Evolutionary conservation across 2,329 filamentous ascomycete species (phyloP).

Genomic region (Podosphaera leucotricha): DNA sequence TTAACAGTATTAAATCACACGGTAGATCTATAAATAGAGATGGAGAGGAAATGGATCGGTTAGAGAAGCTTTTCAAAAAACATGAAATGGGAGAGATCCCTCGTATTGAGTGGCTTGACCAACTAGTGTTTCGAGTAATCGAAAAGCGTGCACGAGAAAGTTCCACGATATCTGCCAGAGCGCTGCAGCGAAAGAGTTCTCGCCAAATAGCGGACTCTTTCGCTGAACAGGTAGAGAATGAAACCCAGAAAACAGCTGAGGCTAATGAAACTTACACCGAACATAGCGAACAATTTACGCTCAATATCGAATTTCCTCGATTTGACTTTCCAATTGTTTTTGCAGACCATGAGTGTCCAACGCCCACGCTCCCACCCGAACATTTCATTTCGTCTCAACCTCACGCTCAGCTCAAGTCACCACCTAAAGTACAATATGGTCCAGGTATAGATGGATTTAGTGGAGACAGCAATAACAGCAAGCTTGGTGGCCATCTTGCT

Average conservation of each 20-base stretch:
- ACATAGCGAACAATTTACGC: slow-evolving; percentile 43
- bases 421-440: slow-evolving; percentile 72
- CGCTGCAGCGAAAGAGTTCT: slow-evolving; percentile 22
- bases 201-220: not conserved
- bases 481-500: slow-evolving; percentile 38
- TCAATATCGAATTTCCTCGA: slow-evolving; percentile 77
- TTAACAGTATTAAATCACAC: slow-evolving; percentile 22
- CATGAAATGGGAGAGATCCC: slow-evolving; percentile 96
- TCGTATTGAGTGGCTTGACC: slow-evolving; percentile 83
- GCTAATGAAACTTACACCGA: slow-evolving; percentile 12
- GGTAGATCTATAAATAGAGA: slow-evolving; percentile 33
- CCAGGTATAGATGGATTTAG: slow-evolving; percentile 60
- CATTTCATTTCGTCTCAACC: slow-evolving; percentile 38
- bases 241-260: slow-evolving; percentile 17
- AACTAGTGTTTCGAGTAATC: slow-evolving; percentile 73
- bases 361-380: slow-evolving; percentile 55
- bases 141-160: slow-evolving; percentile 51
- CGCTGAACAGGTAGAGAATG: not conserved
- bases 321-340: slow-evolving; percentile 95
- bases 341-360: slow-evolving; percentile 78
- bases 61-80: slow-evolving; percentile 84
- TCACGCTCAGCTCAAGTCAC: slow-evolving; percentile 50
- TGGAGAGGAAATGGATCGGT: slow-evolving; percentile 61
- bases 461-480: slow-evolving; percentile 21
- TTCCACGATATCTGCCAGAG: slow-evolving; percentile 38